Evolutionary conservation across 257 asterid species (phyloP).

Genomic region (Handroanthus guayacan): DNA sequence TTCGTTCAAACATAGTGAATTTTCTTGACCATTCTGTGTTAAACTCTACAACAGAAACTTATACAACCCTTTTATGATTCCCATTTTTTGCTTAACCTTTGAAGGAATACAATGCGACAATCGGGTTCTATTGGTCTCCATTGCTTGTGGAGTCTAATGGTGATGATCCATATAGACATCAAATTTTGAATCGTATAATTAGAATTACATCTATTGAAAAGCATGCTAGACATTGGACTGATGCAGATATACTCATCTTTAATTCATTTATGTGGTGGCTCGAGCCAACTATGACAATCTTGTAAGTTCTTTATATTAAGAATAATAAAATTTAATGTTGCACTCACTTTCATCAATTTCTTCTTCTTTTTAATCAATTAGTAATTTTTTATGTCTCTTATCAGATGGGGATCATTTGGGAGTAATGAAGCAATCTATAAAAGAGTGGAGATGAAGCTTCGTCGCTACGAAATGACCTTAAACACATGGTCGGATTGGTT

Average conservation of each 20-base stretch:
- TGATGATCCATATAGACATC: constrained; percentile 50
- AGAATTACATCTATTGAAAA: constrained; percentile 53
- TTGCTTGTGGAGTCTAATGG: constrained; percentile 65
- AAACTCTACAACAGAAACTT: too few relatives aligned
- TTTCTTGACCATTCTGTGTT: too few relatives aligned
- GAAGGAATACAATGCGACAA: constrained; percentile 69
- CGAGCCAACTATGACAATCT: constrained; percentile 41
- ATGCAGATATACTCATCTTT: constrained; percentile 70
- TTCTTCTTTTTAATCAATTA: too few relatives aligned
- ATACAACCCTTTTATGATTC: too few relatives aligned
- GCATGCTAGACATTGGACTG: constrained; percentile 62
- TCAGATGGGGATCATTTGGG: constrained; percentile 66
- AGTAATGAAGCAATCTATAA: constrained; percentile 45
- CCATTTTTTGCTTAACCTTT: not conserved
- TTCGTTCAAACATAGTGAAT: too few relatives aligned
- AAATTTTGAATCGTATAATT: constrained; percentile 37
- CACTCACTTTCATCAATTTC: too few relatives aligned
- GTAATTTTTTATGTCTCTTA: not conserved
- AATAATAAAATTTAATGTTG: too few relatives aligned
- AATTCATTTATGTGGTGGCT: constrained; percentile 69
- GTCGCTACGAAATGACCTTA: constrained; percentile 60
- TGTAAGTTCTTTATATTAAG: constrained; percentile 47
- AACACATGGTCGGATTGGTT: constrained; percentile 73
- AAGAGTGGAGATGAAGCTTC: constrained; percentile 49
- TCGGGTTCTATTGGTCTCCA: constrained; percentile 78